A percentile compares a stretch with the other conserved stretches of the same genome.
phyloP scores from a whole-genome alignment of 2,329 filamentous ascomycete species.

The Blastomyces parvus region DNA sequence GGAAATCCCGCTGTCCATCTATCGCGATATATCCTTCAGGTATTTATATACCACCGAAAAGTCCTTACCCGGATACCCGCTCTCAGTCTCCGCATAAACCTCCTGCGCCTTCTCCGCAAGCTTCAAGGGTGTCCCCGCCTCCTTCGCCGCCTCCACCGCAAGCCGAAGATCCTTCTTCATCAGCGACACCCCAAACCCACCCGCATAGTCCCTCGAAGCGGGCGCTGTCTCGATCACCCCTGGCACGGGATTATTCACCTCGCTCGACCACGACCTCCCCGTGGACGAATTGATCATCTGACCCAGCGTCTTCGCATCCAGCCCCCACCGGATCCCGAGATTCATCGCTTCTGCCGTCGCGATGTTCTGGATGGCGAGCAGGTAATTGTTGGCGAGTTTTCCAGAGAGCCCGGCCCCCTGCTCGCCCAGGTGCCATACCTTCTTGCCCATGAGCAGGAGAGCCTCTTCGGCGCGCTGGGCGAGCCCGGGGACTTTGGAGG shows the following conservation, averaged over 20 bases:
- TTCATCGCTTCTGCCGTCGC: constrained; percentile 59
- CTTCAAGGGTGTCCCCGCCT: constrained; percentile 56
- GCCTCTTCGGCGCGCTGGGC: constrained; percentile 58
- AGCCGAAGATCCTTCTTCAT: constrained; percentile 74
- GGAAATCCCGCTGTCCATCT: background rate
- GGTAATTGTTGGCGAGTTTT: constrained; percentile 96
- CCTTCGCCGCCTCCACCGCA: constrained; percentile 60
- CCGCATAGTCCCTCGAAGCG: constrained; percentile 63
- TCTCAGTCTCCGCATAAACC: constrained; percentile 59
- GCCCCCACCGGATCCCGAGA: constrained; percentile 53
- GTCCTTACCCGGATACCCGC: constrained; percentile 58
- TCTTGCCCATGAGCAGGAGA: constrained; percentile 73
- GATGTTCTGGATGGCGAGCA: constrained; percentile 86
- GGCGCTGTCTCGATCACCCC: constrained; percentile 71
- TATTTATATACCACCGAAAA: constrained; percentile 76
- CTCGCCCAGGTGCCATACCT: constrained; percentile 72
- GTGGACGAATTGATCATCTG: constrained; percentile 88
- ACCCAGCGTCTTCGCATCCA: constrained; percentile 59
- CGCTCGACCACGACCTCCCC: constrained; percentile 90
- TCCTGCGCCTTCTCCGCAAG: constrained; percentile 53
- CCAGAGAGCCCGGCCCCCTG: constrained; percentile 81
- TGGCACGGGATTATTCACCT: constrained; percentile 88
- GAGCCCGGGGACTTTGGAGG: constrained; percentile 38
- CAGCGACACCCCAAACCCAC: constrained; percentile 65
- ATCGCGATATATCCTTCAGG: constrained; percentile 34